Evolutionary conservation across 2,329 filamentous ascomycete species (phyloP).

Genomic region (Ascochyta lentis): DNA sequence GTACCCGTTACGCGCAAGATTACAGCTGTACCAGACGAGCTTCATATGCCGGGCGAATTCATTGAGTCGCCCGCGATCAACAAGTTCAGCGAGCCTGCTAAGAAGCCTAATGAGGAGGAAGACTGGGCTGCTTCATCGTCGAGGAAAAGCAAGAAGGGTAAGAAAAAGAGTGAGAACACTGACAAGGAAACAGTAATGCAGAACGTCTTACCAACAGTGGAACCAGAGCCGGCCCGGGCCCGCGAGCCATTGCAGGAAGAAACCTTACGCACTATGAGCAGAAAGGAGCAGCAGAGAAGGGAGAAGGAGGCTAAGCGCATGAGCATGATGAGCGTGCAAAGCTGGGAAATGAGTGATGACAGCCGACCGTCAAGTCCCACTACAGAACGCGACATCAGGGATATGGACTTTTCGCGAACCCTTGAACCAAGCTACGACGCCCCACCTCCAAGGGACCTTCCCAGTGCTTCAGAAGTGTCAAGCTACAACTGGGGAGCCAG

Average conservation of each 20-base stretch:
- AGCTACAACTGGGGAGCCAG: slow-evolving; percentile 13
- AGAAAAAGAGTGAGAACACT: slow-evolving; percentile 32
- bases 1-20: slow-evolving; percentile 48
- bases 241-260: slow-evolving; percentile 23
- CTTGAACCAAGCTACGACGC: not conserved
- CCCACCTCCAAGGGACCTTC: slow-evolving; percentile 2
- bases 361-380: slow-evolving; percentile 33
- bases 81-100: slow-evolving; percentile 26
- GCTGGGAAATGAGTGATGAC: slow-evolving; percentile 39
- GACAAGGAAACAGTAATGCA: slow-evolving; percentile 30
- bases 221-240: slow-evolving; percentile 14
- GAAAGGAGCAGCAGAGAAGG: slow-evolving; percentile 49
- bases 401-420: slow-evolving; percentile 6
- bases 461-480: slow-evolving; percentile 14
- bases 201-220: slow-evolving; percentile 20
- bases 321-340: slow-evolving; percentile 34
- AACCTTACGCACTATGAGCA: slow-evolving; percentile 40
- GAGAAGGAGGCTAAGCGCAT: slow-evolving; percentile 41
- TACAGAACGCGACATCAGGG: slow-evolving; percentile 41
- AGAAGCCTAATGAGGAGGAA: slow-evolving; percentile 36
- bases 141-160: slow-evolving; percentile 38
- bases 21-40: slow-evolving; percentile 63
- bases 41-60: slow-evolving; percentile 70
- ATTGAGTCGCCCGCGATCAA: slow-evolving; percentile 42
- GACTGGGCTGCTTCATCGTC: slow-evolving; percentile 19